Base-by-base conservation (phyloP, 2,329 filamentous ascomycete species). In the Trichoderma sp. region DNA sequence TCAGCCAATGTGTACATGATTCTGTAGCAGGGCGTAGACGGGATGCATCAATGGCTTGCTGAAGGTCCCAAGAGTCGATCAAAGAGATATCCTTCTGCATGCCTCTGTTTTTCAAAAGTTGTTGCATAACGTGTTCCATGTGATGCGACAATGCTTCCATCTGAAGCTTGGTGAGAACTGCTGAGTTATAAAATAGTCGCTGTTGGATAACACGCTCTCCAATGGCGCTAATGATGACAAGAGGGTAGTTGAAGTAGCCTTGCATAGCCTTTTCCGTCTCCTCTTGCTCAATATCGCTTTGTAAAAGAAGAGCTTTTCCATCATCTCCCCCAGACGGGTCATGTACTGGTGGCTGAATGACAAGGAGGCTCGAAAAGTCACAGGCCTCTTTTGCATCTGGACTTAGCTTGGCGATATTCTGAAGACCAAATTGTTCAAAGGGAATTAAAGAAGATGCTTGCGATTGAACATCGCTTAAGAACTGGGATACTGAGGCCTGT, bases 341-440 rank as follows among this genome's bases (percentile, higher is more conserved):
- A 8, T 72, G 56, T 11, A 21, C 24, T 18, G 59, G 41, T 1
- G 76, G 76, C 21, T 77, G 76, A 27, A 77, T 71, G n/a, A 79
- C 78, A 3, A 80, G 68, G 12, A 79, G 60, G 24, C 74, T 79
- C 14, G 69, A 75, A 50, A 80, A 79, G 6, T 78, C 76, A 38
- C 77, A 78, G 2, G 76, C 78, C 7, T 71, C 71, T 11, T 74
- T 74, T 1, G 76, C 75, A n/a, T 65, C 73, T 6, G 71, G 35
- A 64, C 65, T 77, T 3, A 78, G 29, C 33, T 76, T 76, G 24
- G 65, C 41, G 16, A 80, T 79, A 62, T 78, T 76, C 24, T 78
- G 79, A 4, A 80, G 75, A 11, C 79, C 79, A 7, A 56, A 74
- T n/a, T 79, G 78, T 50, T 80, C 77, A 38, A 75, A 76, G 0